Evolutionary conservation across 2,329 filamentous ascomycete genomes (phyloP).

Genomic region (Gaeumannomyces sp.): DNA sequence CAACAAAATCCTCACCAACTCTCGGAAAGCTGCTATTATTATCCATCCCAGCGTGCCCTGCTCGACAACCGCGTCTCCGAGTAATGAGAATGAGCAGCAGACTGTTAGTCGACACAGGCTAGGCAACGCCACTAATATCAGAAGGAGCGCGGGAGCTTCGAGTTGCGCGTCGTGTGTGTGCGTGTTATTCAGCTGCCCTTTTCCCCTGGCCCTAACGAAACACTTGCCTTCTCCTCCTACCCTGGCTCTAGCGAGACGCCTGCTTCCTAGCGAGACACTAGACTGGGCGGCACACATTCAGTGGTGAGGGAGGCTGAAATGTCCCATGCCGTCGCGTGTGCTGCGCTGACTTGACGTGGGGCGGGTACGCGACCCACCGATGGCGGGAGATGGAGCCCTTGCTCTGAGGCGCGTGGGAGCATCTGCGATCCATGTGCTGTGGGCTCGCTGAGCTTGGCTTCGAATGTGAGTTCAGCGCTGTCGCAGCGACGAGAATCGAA

Average conservation of each 20-base stretch:
- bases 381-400: neutral
- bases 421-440: too few species aligned
- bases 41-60: too few species aligned
- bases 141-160: neutral
- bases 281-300: neutral
- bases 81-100: neutral
- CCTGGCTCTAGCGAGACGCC: neutral
- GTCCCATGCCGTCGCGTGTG: neutral
- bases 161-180: neutral
- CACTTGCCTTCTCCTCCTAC: neutral
- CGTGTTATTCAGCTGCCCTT: neutral
- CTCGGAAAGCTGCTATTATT: too few species aligned
- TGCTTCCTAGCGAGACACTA: neutral
- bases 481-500: neutral
- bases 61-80: neutral
- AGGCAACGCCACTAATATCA: neutral
- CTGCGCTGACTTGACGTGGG: too few species aligned
- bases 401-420: too few species aligned
- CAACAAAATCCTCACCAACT: too few species aligned
- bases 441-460: too few species aligned
- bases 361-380: neutral
- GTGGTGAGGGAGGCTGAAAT: neutral
- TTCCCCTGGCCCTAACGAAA: neutral
- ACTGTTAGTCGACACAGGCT: neutral
- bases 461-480: neutral